Evolutionary conservation across 192 early-diverging fungal species (phyloP).

Genomic region (Mortierella claussenii): DNA sequence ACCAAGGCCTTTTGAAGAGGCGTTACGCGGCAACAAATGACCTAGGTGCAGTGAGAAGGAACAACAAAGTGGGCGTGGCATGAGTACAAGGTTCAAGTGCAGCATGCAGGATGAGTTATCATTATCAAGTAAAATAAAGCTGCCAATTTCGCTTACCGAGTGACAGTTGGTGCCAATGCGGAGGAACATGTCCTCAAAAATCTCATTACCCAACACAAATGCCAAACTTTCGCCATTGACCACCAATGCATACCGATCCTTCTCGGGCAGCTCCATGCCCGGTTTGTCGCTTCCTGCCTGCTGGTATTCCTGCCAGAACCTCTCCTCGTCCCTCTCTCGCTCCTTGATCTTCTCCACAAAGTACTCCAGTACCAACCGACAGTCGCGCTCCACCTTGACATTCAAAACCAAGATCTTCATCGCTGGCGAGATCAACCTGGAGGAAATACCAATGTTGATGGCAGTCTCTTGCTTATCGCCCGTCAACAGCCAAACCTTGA

Average conservation of each 20-base stretch:
- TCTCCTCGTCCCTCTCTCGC: slow-evolving; percentile 41
- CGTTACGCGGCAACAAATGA: slow-evolving; percentile 98
- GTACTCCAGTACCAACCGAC: slow-evolving; percentile 84
- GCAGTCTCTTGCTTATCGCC: slow-evolving; percentile 97
- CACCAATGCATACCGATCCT: slow-evolving; percentile 78
- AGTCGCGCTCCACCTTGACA: slow-evolving; percentile 85
- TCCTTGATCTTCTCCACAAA: slow-evolving; percentile 57
- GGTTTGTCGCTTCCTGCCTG: background rate
- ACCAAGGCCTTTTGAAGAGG: slow-evolving; percentile 96
- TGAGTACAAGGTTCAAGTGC: no score
- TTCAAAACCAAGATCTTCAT: slow-evolving; percentile 93
- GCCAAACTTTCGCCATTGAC: slow-evolving; percentile 93
- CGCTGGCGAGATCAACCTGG: slow-evolving; percentile 90
- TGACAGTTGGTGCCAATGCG: slow-evolving; percentile 72
- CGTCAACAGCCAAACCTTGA: slow-evolving; percentile 97
- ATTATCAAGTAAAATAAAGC: background rate
- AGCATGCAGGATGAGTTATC: background rate
- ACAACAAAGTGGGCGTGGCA: no score
- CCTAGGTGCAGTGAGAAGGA: slow-evolving; percentile 38
- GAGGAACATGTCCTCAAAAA: slow-evolving; percentile 70
- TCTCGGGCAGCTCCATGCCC: slow-evolving; percentile 19
- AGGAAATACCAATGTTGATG: slow-evolving; percentile 96
- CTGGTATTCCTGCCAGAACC: slow-evolving; percentile 39
- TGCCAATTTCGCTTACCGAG: slow-evolving; percentile 75
- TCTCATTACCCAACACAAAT: slow-evolving; percentile 87